Percentiles rank a stretch among this genome's conserved stretches.
These are phyloP conservation scores for Solanum pimpinellifolium DNA, from an alignment of 257 asterid genomes.

Conservation along the genomic window DNA sequence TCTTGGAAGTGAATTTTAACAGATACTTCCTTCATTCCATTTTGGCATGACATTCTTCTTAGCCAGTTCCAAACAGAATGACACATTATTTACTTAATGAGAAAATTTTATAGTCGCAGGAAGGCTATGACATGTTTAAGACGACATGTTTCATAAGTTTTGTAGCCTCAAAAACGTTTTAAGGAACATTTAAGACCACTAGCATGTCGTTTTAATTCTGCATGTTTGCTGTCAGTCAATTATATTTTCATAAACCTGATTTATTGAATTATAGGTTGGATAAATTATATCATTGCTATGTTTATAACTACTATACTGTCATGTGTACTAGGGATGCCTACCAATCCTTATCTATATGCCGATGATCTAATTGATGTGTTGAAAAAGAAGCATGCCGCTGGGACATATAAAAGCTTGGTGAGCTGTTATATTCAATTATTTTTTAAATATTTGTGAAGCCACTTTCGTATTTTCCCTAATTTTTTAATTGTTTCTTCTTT, in stretches of 20 bases:
- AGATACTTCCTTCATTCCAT: background rate
- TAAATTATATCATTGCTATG: background rate
- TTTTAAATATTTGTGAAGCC: background rate
- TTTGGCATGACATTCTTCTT: background rate
- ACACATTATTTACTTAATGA: background rate
- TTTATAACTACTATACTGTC: background rate
- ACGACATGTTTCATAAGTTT: background rate
- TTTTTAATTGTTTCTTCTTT: background rate
- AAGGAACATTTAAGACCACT: background rate
- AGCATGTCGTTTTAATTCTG: background rate
- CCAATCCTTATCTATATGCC: constrained; percentile 62
- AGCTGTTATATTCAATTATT: background rate
- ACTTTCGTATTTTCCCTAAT: background rate
- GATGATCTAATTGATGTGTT: constrained; percentile 41
- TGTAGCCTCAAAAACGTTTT: background rate
- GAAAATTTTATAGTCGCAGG: background rate
- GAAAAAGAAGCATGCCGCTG: constrained; percentile 68
- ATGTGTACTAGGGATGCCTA: constrained; percentile 67
- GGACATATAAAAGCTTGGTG: constrained; percentile 90
- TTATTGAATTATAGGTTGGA: background rate
- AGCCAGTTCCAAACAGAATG: background rate
- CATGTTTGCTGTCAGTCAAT: background rate
- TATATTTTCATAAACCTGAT: background rate
- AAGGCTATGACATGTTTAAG: background rate
- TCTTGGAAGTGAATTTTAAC: background rate